Base-by-base conservation (phyloP, 2,329 filamentous ascomycete species). In the Westerdykella sp. region DNA sequence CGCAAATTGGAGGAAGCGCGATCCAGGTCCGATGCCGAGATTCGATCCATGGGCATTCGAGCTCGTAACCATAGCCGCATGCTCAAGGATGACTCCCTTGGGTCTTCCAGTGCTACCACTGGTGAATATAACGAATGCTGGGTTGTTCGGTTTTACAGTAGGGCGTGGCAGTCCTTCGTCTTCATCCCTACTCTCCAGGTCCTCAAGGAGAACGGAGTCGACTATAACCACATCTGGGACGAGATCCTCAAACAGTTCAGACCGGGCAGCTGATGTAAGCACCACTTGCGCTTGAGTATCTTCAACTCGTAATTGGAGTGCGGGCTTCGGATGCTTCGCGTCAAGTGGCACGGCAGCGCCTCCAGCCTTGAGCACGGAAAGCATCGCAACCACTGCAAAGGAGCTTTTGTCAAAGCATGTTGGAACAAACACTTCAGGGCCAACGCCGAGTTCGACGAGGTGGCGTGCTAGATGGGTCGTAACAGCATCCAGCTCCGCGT, bases 231-330 rank as follows among this genome's bases (percentile, higher is more conserved):
- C 67, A 42, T 68, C 67, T 1, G 69, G 64, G 3, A 69, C 66
- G 2, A 63, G 61, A 30, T 66, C 65, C 39, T 73, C 68, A 10
- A 73, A 67, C 2, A 67, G 54, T 9, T 67, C 61, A 3, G 65
- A 60, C 14, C 64, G 63, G 13, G 55, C 44, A 0, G 64, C 58
- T 1, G 69, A 67, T 1, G 68, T 69, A 4, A 73, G 50, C 1
- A 69, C 69, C 16, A 72, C 56, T 22, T 67, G 63, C 1, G 68
- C 65, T 12, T 50, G 47, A n/a, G 66, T 63, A 14, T 70, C 65
- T n/a, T 63, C 51, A 11, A 71, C 52, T 45, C 68, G 65, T 2
- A 60, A 61, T 31, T 71, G 62, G 23, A 72, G 55, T 1, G 63
- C 56, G 15, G 50, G 48, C 41, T 65, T 61, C 0, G 60, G 60